These are phyloP conservation scores for Suillus subalutaceus DNA, from an alignment of 768 basidiomycete species.

Conservation along the genomic window DNA sequence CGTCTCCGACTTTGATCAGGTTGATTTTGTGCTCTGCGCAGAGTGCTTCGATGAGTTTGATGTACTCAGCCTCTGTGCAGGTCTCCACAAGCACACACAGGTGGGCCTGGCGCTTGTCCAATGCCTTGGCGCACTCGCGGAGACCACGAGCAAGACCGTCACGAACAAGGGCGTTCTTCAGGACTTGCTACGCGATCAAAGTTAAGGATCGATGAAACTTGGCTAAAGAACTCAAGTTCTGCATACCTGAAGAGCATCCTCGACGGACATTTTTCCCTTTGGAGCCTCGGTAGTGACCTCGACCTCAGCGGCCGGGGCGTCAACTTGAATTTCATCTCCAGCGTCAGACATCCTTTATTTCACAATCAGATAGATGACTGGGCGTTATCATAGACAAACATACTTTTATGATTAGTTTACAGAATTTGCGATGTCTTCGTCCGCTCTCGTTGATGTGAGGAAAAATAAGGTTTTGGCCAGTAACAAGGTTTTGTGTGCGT, in stretches of 20 bases:
- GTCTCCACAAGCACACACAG: conserved; percentile 99
- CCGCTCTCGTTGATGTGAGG: conserved; percentile 92
- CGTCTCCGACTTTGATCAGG: conserved; percentile 98
- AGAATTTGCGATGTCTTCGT: conserved; percentile 74
- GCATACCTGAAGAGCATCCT: conserved; percentile 87
- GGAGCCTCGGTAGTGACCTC: conserved; percentile 89
- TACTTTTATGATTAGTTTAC: conserved; percentile 42
- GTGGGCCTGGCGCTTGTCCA: conserved; percentile 98
- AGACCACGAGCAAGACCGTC: conserved; percentile 98
- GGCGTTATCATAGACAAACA: conserved; percentile 18
- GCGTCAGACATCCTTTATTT: conserved; percentile 87
- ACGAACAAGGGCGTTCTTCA: conserved; percentile 98
- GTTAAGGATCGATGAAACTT: neutral
- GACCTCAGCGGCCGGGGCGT: conserved; percentile 63
- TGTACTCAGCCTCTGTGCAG: conserved; percentile 98
- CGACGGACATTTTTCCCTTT: conserved; percentile 94
- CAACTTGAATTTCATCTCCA: conserved; percentile 92
- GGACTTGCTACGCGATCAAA: conserved; percentile 72
- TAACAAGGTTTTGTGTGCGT: conserved; percentile 35
- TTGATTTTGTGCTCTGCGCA: conserved; percentile 99
- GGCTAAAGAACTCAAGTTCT: neutral
- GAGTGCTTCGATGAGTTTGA: conserved; percentile 99
- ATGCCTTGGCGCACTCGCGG: conserved; percentile 95
- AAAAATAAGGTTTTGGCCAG: conserved; percentile 53
- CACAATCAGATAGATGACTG: neutral